Evolutionary conservation across 257 asterid genomes (phyloP), one percentile per base, ranked within the genome.

Genomic region (Ajuga chamaepitys): DNA sequence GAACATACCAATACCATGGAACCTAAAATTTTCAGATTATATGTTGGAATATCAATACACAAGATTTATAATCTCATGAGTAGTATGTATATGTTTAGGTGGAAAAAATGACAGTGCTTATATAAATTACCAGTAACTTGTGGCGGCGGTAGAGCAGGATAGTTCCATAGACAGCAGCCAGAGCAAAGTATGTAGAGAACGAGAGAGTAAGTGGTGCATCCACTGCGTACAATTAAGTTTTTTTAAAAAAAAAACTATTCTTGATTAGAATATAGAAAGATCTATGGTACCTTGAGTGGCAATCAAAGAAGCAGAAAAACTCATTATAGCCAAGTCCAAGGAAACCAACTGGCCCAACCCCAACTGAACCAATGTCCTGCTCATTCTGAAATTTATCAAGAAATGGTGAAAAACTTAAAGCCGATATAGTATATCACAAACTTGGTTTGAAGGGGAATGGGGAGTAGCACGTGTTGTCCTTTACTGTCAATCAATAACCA

Each of bases 1-100:
- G 75, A 48, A 67, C 78, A 81, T 88, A 88, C 88, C 93, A 88
- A 67, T 88, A 88, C 95, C 88, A 81, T 11, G 93, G 78, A 56
- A 88, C 93, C 96, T 88, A 83, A 78, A 79, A 16, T 50, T 24
- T 70, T 60, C 17, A 13, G 4, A 42, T 6, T 3, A 1, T n/a
- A n/a, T n/a, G n/a, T n/a, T n/a, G 7, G 12, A 0, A 30, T 4
- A 16, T 54, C 41, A 54, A n/a, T 53, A 5, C n/a, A 54, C 59
- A 17, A 53, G 12, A 0, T 25, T 53, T 53, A 53, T 44, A 41
- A 41, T 13, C 14, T 11, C 48, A 45, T 22, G 11, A 16, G 6
- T 50, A 50, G n/a, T 47, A 44, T 44, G 13, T 17, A 42, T 41
- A 42, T 45, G 16, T 7, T n/a, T n/a, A n/a, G n/a, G n/a, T n/a